Evolutionary conservation across 192 early-diverging fungal genomes (phyloP), one percentile per base, ranked within the genome.

Genomic region (Kickxella alabastrina): DNA sequence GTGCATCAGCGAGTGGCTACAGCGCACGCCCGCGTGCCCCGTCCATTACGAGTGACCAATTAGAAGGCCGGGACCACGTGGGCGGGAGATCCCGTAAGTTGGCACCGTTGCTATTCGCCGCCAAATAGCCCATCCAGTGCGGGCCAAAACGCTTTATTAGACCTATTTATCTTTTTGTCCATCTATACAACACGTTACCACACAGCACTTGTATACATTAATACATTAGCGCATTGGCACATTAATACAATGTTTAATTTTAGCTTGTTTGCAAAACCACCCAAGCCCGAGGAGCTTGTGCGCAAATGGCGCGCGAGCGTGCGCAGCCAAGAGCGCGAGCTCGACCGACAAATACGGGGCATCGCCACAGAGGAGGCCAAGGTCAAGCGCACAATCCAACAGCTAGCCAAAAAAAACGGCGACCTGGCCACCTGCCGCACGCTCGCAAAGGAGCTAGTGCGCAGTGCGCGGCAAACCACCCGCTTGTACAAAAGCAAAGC

Each of bases 281-380:
- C 64, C 4, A 74, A 59, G 44, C 69, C 76, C 17, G 70, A 67
- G 22, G 45, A 68, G 35, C 48, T 93, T 86, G 92, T 95, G 42
- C 87, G 85, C 45, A 95, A 96, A 77, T 99, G 96, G 96, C 79
- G 85, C 26, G 75, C 77, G 25, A 80, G 85, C 36, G 86, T 99
- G 46, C 83, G 87, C 24, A 59, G 62, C 3, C 94, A 99, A 48
- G 82, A 95, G 59, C 88, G 96, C 37, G 83, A 80, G 22, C 76
- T 99, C 12, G 91, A 99, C 61, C 80, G 90, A 12, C 87, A 90
- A 53, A 66, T 91, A 17, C 79, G 86, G 4, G 78, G 57, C 9
- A 93, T 97, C 48, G 83, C 91, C 34, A 51, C 54, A n/a, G 90
- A 95, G 57, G 92, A 99, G 61, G 57, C 62, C 44, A 97, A 93